Evolutionary conservation across 129 eudicot genomes (phyloP).

Genomic region (Saussurea involucrata): DNA sequence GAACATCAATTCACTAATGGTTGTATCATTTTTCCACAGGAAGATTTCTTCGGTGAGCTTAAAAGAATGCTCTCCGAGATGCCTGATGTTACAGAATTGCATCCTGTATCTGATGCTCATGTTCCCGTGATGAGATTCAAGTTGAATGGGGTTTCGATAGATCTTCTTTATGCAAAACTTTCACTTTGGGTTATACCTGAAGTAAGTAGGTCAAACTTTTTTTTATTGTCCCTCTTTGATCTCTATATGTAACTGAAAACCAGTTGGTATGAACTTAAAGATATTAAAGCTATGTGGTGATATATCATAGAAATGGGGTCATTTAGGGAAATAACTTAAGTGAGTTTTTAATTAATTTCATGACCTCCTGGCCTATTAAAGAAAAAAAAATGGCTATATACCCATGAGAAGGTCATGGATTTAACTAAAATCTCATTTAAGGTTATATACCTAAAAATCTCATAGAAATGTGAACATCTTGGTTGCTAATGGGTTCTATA

Average conservation of each 20-base stretch:
- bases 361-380: too few species aligned
- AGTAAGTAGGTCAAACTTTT: conserved; percentile 33
- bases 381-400: too few species aligned
- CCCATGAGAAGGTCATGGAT: too few species aligned
- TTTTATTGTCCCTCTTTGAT: background rate
- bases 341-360: too few species aligned
- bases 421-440: too few species aligned
- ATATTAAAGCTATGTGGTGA: background rate
- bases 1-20: conserved; percentile 1
- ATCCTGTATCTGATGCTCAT: conserved; percentile 92
- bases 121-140: conserved; percentile 92
- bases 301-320: too few species aligned
- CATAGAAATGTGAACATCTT: background rate
- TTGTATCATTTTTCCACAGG: conserved; percentile 35
- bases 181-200: conserved; percentile 95
- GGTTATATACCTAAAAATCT: too few species aligned
- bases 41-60: conserved; percentile 93
- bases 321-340: too few species aligned
- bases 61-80: conserved; percentile 74
- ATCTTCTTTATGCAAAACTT: conserved; percentile 90
- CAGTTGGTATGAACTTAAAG: background rate
- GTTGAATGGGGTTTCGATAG: conserved; percentile 87
- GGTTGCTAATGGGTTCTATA: background rate
- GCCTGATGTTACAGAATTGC: conserved; percentile 87
- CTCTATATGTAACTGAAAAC: background rate